phyloP scores from a whole-genome alignment of 1,139 yeast species.

The Pichia sp. region DNA sequence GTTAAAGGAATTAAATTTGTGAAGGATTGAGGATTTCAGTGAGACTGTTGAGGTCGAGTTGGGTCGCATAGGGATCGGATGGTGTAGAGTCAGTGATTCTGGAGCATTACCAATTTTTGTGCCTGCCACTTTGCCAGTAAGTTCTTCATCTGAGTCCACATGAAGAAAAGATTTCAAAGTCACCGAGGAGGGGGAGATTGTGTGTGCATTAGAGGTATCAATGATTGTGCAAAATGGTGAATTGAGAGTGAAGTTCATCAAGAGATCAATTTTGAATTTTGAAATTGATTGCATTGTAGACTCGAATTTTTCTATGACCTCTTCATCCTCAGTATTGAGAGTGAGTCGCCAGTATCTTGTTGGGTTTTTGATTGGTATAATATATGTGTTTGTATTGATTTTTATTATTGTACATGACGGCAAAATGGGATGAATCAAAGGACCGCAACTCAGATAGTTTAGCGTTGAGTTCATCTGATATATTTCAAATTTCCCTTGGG shows the following conservation, averaged over 20 bases:
- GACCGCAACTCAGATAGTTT: conserved; percentile 52
- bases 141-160: conserved; percentile 32
- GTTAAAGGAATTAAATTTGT: conserved; percentile 3
- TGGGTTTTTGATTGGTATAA: conserved; percentile 65
- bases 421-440: conserved; percentile 61
- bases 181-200: not conserved
- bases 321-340: conserved; percentile 34
- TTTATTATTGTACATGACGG: conserved; percentile 58
- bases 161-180: conserved; percentile 20
- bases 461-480: conserved; percentile 48
- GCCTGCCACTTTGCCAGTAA: not conserved
- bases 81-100: conserved; percentile 11
- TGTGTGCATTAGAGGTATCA: not conserved
- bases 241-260: conserved; percentile 8
- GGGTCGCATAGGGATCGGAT: conserved; percentile 18
- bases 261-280: conserved; percentile 11
- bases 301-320: conserved; percentile 9
- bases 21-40: conserved; percentile 12
- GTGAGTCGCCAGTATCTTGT: conserved; percentile 68
- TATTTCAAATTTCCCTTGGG: conserved; percentile 61
- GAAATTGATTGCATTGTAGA: conserved; percentile 12
- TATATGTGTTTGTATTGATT: conserved; percentile 48
- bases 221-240: conserved; percentile 18
- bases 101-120: not conserved
- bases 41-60: conserved; percentile 14